A percentile compares a stretch with the other conserved stretches of the same genome.
Evolutionary conservation across 352 stramenopile species (phyloP).

Genomic region (Globisporangium camurandrum): DNA sequence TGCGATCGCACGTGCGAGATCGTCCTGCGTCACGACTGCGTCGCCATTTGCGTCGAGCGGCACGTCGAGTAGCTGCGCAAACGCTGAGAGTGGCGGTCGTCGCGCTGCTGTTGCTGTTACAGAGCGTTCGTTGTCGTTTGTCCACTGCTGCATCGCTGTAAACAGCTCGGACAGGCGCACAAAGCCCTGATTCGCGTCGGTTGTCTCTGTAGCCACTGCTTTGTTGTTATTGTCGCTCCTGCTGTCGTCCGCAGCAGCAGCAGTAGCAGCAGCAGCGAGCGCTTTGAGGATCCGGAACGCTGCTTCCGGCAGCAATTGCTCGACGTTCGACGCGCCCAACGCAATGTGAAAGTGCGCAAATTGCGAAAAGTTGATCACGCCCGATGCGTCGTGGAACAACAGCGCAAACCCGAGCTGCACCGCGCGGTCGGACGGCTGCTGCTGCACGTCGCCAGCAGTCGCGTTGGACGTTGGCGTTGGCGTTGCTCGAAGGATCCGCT

Average conservation of each 20-base stretch:
- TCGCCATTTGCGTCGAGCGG: constrained; percentile 27
- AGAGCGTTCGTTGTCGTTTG: constrained; percentile 1
- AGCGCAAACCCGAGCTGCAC: constrained; percentile 55
- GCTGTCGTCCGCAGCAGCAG: not conserved
- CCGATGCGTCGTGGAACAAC: constrained; percentile 63
- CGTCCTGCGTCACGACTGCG: constrained; percentile 57
- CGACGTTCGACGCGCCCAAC: constrained; percentile 51
- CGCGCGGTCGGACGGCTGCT: constrained; percentile 27
- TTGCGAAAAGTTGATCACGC: constrained; percentile 83
- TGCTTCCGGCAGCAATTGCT: constrained; percentile 69
- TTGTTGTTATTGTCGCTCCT: constrained; percentile 6
- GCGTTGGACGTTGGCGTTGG: not conserved
- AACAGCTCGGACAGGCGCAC: constrained; percentile 50
- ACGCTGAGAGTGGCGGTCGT: constrained; percentile 1
- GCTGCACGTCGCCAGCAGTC: constrained; percentile 6
- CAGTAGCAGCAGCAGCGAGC: too few relatives aligned
- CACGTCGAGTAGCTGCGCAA: constrained; percentile 42
- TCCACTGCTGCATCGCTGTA: constrained; percentile 34
- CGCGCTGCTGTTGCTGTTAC: not conserved
- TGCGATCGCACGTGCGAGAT: constrained; percentile 51
- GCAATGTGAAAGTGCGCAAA: constrained; percentile 87
- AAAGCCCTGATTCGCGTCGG: constrained; percentile 17
- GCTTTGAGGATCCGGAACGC: constrained; percentile 69
- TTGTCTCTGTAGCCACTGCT: constrained; percentile 9
- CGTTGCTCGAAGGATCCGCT: constrained; percentile 42